Conservation (phyloP, 2,329 filamentous ascomycete species). For the Onygena corvina region DNA sequence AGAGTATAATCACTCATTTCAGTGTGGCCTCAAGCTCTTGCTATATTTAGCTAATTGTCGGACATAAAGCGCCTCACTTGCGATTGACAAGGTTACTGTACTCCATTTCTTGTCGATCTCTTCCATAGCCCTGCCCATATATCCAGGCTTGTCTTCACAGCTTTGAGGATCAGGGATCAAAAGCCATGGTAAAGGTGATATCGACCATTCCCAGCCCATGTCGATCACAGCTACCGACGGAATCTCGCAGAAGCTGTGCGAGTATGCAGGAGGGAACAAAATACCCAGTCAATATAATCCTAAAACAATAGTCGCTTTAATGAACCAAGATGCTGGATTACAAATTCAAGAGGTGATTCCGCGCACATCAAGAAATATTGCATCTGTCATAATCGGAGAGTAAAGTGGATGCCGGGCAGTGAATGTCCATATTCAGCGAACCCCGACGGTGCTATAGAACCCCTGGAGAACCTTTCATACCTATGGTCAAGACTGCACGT, state of each 20-base stretch:
- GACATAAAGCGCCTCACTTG: background rate
- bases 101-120: background rate
- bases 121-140: too few species aligned
- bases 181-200: background rate
- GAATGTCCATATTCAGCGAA: too few species aligned
- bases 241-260: background rate
- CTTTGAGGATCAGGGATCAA: background rate
- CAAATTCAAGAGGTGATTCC: background rate
- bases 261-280: background rate
- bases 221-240: background rate
- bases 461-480: too few species aligned
- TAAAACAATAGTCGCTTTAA: background rate
- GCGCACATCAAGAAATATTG: too few species aligned
- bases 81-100: background rate
- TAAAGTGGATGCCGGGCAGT: too few species aligned
- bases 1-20: background rate
- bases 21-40: background rate
- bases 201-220: background rate
- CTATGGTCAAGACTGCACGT: too few species aligned
- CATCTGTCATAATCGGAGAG: too few species aligned
- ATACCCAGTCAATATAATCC: background rate
- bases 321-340: background rate
- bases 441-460: too few species aligned
- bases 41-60: background rate
- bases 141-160: background rate